Evolutionary conservation across 228 moss, liverwort and hornwort species (phyloP).

Genomic region (Sphagnum fallax): DNA sequence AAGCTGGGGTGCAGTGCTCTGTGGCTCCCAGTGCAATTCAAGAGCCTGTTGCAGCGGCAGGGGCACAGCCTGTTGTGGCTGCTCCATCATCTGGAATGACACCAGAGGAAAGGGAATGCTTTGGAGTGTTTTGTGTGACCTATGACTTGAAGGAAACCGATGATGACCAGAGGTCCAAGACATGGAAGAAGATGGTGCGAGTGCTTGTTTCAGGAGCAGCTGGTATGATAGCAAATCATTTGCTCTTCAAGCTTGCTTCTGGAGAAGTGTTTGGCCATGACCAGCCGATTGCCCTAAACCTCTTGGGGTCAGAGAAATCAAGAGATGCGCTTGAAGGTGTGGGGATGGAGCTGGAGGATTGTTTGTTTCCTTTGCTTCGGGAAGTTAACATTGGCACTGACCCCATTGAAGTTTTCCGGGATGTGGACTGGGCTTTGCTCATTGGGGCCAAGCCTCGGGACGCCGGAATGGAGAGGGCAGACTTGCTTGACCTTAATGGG

Average conservation of each 20-base stretch:
- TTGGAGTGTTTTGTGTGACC: conserved; percentile 87
- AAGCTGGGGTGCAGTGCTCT: conserved; percentile 2
- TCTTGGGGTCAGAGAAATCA: conserved; percentile 75
- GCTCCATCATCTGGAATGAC: conserved; percentile 25
- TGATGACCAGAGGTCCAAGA: conserved; percentile 63
- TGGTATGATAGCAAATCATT: conserved; percentile 86
- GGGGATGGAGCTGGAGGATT: conserved; percentile 97
- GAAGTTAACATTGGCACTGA: conserved; percentile 96
- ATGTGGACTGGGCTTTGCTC: conserved; percentile 89
- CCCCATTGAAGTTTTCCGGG: conserved; percentile 56
- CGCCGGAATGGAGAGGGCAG: conserved; percentile 91
- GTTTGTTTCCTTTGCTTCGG: conserved; percentile 70
- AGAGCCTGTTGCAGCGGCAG: conserved; percentile 12
- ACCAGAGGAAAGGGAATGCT: conserved; percentile 47
- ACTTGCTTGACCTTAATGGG: conserved; percentile 83
- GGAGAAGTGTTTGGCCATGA: conserved; percentile 96
- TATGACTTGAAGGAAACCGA: conserved; percentile 77
- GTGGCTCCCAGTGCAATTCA: conserved; percentile 6
- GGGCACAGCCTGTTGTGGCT: conserved; percentile 1
- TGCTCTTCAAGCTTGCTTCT: conserved; percentile 91
- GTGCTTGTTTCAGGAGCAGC: conserved; percentile 91
- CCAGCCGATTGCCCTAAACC: conserved; percentile 82
- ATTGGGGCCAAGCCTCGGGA: conserved; percentile 93
- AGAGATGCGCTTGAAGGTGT: conserved; percentile 92
- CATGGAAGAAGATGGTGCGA: conserved; percentile 94